Evolutionary conservation across 2,329 filamentous ascomycete genomes (phyloP).

Genomic region (Penicillium sp.): DNA sequence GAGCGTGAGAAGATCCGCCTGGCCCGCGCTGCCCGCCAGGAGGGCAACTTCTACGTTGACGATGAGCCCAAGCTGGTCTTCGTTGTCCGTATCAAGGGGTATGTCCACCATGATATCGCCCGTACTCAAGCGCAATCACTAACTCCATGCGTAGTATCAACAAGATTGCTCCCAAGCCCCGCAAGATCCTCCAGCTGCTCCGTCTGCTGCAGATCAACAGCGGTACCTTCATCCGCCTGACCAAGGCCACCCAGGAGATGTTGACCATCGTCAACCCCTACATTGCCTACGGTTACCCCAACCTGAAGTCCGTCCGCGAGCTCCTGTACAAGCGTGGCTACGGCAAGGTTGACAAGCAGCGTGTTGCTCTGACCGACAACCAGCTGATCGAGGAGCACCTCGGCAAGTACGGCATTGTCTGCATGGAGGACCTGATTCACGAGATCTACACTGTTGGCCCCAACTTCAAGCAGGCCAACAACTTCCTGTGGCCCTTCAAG

Average conservation of each 20-base stretch:
- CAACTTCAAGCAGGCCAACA: conserved; percentile 99
- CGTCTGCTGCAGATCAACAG: conserved; percentile 99
- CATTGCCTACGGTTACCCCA: conserved; percentile 98
- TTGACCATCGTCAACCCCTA: conserved; percentile 98
- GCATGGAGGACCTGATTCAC: conserved; percentile 98
- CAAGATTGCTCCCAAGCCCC: conserved; percentile 99
- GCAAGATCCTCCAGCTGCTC: conserved; percentile 99
- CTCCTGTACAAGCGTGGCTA: conserved; percentile 99
- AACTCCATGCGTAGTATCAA: conserved; percentile 73
- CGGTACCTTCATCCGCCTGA: conserved; percentile 94
- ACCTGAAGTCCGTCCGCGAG: conserved; percentile 98
- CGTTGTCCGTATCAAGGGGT: conserved; percentile 98
- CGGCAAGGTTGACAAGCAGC: conserved; percentile 98
- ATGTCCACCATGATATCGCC: conserved; percentile 30
- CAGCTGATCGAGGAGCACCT: conserved; percentile 94
- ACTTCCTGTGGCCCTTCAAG: conserved; percentile 99
- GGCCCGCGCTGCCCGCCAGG: conserved; percentile 80
- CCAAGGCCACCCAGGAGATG: conserved; percentile 97
- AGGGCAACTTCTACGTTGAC: conserved; percentile 89
- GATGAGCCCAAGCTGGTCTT: conserved; percentile 97
- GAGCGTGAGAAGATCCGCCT: conserved; percentile 99
- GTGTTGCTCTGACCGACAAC: conserved; percentile 94
- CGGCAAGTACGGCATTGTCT: conserved; percentile 98
- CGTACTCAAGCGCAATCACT: conserved; percentile 1
- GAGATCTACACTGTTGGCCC: conserved; percentile 98